Base-by-base conservation (phyloP, 305 asterid species). In the Solanum hybrid region DNA sequence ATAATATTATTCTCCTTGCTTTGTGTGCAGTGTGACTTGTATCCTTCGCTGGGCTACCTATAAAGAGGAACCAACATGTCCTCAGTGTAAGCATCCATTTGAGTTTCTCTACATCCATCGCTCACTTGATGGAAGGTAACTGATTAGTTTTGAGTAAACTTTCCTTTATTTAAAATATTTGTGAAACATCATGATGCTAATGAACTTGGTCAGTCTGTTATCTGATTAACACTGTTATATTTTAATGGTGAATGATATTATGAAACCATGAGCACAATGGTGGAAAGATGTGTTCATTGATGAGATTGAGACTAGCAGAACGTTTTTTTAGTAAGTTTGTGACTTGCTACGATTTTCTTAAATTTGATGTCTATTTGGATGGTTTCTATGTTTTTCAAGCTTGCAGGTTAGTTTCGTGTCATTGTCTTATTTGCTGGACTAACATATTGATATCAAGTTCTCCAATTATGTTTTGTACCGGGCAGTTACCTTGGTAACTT, bases 1-100 rank as follows among this genome's bases (percentile, higher is more conserved):
- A 20, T 85, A 56, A 85, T 85, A 84, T 56, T 13, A 3, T 85
- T 56, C 22, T 85, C 76, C 87, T 78, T 32, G 26, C 51, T 78
- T 85, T 86, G 86, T 93, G 75, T 89, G 79, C 93, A 96, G 98
- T 36, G 97, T 96, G 92, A 94, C 90, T 69, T 96, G 98, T 94
- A 96, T 96, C 90, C 92, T 96, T 88, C 95, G 95, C 7, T 96
- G 99, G 98, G 98, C 98, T 84, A 90, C 98, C 35, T 95, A 93
- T 95, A 96, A 96, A 90, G 94, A 92, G 78, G 95, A 96, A 69
- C 95, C 98, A 51, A 95, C 95, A 6, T 96, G 98, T 89, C 99
- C 99, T 34, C 99, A 96, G 90, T 96, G 99, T 89, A 96, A 96
- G 90, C 91, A 90, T 86, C 98, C 97, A 64, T 96, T 96, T 86